These are phyloP conservation scores for Marasmius oreades DNA, from an alignment of 1,284 basidiomycete genomes.

Conservation along the genomic window DNA sequence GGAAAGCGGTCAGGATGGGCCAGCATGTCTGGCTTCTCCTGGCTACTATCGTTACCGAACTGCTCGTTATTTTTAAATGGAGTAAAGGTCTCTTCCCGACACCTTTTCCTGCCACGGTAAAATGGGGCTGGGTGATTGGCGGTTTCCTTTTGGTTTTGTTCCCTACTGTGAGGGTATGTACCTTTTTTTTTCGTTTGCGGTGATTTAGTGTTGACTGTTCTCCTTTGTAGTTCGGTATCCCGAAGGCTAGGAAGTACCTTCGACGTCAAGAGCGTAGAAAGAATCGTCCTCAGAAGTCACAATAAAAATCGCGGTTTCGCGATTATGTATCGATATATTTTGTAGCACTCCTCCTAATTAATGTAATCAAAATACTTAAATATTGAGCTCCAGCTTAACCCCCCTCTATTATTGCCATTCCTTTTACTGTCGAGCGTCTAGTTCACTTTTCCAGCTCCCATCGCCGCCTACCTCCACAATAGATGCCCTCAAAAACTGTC, in stretches of 20 bases:
- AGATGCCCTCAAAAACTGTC: not conserved
- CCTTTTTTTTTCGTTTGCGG: slow-evolving; percentile 6
- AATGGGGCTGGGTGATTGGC: slow-evolving; percentile 62
- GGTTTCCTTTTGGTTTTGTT: slow-evolving; percentile 59
- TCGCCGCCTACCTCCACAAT: slow-evolving; percentile 11
- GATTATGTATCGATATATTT: not conserved
- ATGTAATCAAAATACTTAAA: not conserved
- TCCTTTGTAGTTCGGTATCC: slow-evolving; percentile 47
- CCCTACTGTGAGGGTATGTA: slow-evolving; percentile 59
- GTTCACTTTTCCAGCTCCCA: not conserved
- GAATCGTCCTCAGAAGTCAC: slow-evolving; percentile 30
- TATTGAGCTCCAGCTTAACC: not conserved
- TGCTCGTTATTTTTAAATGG: slow-evolving; percentile 76
- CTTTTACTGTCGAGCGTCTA: not conserved
- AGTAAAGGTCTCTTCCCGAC: slow-evolving; percentile 65
- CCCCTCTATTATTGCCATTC: not conserved
- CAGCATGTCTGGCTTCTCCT: slow-evolving; percentile 82
- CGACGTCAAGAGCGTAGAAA: slow-evolving; percentile 37
- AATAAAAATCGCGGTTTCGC: slow-evolving; percentile 18
- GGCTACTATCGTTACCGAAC: slow-evolving; percentile 76
- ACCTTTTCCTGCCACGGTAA: slow-evolving; percentile 60
- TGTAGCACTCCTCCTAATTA: not conserved
- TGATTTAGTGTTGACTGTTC: not conserved
- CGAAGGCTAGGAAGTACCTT: slow-evolving; percentile 43
- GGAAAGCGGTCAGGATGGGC: slow-evolving; percentile 79